Conservation (phyloP, 768 basidiomycete genomes). For the Mycena venus region DNA sequence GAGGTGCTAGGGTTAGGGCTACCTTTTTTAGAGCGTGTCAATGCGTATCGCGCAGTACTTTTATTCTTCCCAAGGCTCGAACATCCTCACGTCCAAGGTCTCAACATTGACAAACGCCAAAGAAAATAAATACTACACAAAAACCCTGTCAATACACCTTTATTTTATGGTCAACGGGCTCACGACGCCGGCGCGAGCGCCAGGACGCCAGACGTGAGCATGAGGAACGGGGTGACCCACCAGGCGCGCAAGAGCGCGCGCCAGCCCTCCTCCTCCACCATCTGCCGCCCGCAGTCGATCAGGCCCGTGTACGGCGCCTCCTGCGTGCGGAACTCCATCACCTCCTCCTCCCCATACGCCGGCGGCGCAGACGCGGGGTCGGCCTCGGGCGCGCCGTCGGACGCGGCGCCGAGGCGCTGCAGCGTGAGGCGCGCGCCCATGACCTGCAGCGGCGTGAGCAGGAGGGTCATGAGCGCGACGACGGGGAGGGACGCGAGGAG, state of each 20-base stretch:
- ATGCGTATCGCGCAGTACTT: too few relatives aligned
- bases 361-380: too few relatives aligned
- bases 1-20: too few relatives aligned
- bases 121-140: too few relatives aligned
- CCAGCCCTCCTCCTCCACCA: conserved; percentile 22
- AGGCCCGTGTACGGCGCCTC: conserved; percentile 20
- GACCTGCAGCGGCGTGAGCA: conserved; percentile 27
- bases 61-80: too few relatives aligned
- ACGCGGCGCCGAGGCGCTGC: conserved; percentile 8
- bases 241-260: conserved; percentile 28
- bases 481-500: not conserved
- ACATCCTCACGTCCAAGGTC: too few relatives aligned
- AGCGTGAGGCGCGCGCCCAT: conserved; percentile 23
- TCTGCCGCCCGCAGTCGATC: conserved; percentile 13
- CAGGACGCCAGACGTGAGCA: not conserved
- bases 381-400: not conserved
- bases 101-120: too few relatives aligned
- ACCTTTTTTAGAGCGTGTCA: too few relatives aligned
- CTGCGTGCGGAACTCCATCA: conserved; percentile 24
- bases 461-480: not conserved
- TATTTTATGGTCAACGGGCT: not conserved
- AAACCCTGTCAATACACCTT: too few relatives aligned
- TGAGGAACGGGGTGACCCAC: conserved; percentile 24
- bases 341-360: conserved; percentile 5
- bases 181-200: not conserved